Base-by-base conservation (phyloP, 139 green algal genomes). In the Closterium sp. region DNA sequence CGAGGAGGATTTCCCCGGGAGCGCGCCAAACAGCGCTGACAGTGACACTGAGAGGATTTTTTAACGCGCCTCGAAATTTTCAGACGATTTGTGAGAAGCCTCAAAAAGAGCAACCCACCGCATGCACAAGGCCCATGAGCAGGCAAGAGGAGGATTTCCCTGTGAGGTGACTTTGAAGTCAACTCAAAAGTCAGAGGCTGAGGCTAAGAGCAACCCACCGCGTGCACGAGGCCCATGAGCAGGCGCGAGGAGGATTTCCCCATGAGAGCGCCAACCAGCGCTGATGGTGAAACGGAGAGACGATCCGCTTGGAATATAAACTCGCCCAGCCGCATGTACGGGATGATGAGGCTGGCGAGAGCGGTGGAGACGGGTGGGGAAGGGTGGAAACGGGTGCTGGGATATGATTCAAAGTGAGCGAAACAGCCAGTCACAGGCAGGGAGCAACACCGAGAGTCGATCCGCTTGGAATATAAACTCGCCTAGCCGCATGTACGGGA, bases 281-380 rank as follows among this genome's bases (percentile, higher is more conserved):
- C 90, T 17, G 91, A 32, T n/a, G 90, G 85, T 1, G 90, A 27
- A 1, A 93, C 21, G 4, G 85, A 70, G 86, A 93, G 34, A 0
- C 45, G 34, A 9, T 42, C 21, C 31, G 90, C 90, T n/a, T 87
- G 45, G 22, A 90, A 34, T 24, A 93, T 13, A 31, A 91, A 91
- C 86, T 93, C 90, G 50, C 90, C 90, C 31, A 93, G n/a, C 24
- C 86, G 21, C 90, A 93, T 93, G 42, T 91, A 93, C 29, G 90
- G 86, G 91, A 93, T 30, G 21, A 93, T 91, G 24, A 93, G 27
- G 90, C 90, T 91, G 89, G 24, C 1, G 9, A 31, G 84, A 87
- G 84, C 17, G 50, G 50, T 73, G 13, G 50, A 11, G 17, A 22
- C 10, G 50, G 17, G 45, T 70, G 4, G 45, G 45, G 11, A 19